Base-by-base conservation (phyloP, 345 rosid species). In the Hevea brasiliensis region DNA sequence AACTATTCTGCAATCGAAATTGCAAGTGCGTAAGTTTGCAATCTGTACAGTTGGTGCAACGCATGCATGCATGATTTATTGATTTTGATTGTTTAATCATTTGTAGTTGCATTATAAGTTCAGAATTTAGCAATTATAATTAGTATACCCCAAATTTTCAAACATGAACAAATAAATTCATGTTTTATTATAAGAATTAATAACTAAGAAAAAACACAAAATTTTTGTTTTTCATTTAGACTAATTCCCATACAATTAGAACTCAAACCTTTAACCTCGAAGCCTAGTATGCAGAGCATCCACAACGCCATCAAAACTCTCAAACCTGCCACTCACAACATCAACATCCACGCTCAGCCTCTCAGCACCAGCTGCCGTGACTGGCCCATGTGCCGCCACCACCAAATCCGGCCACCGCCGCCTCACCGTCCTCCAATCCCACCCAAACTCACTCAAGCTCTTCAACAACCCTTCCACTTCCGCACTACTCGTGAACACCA, bases 341-440 rank as follows among this genome's bases (percentile, higher is more conserved):
- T 88, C 88, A 17, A 85, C 76, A 50, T 77, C 70, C 47, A 88
- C 89, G 4, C 88, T 85, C 18, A 84, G 50, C 70, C 84, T 82
- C 83, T 77, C 78, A 15, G 91, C 89, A 45, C 89, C 91, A 0
- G 81, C 84, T 6, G 88, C 91, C 20, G 88, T 88, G 24, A 84
- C 84, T 40, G 91, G 89, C 48, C 91, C 89, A 60, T 88, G 88
- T 11, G 82, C 87, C 7, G 83, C 91, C 77, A 77, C 87, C 60
- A 85, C 74, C 78, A 87, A 58, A 21, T 71, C 60, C 42, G 81
- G 85, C 85, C 89, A 83, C 80, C 74, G 72, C 74, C 75, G 71
- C 81, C 82, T 77, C 71, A 88, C 79, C 77, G 8, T 70, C 72
- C n/a, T 57, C 92, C 89, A 86, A 27, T 83, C 81, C 86, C 88